Conservation (phyloP, 441 rosid species). For the Pelargonium cotyledonis region DNA sequence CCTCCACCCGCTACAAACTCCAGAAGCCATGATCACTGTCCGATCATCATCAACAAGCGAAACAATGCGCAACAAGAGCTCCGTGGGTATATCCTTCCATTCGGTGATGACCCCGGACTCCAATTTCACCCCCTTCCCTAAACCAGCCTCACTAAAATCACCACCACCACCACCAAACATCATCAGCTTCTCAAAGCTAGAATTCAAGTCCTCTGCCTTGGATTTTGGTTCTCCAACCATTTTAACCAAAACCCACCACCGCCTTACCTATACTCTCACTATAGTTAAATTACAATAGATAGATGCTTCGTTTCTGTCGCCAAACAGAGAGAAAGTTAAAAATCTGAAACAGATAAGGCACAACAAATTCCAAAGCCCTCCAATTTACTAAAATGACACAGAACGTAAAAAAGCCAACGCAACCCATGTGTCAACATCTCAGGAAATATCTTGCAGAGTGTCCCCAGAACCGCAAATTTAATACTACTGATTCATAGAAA, state of each 20-base stretch:
- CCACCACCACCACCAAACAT: constrained; percentile 28
- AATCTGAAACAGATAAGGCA: background rate
- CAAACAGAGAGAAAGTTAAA: constrained; percentile 14
- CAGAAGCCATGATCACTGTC: constrained; percentile 65
- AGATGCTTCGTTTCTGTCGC: constrained; percentile 26
- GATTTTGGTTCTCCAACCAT: constrained; percentile 36
- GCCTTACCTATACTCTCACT: constrained; percentile 10
- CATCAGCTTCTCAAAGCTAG: constrained; percentile 58
- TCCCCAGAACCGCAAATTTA: background rate
- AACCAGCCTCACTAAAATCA: constrained; percentile 2
- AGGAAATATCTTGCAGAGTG: background rate
- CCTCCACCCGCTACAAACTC: constrained; percentile 87
- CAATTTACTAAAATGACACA: constrained; percentile 11
- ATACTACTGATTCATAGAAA: background rate
- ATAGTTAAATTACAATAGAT: background rate
- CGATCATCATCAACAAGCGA: constrained; percentile 72
- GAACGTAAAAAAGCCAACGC: background rate
- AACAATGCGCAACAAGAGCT: constrained; percentile 61
- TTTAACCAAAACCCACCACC: constrained; percentile 19
- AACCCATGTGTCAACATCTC: background rate
- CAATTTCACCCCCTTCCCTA: constrained; percentile 34
- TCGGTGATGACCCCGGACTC: constrained; percentile 44
- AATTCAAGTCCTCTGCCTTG: constrained; percentile 51
- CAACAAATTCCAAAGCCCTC: constrained; percentile 13
- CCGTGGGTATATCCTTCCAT: constrained; percentile 90